Conservation (phyloP, 495 filamentous ascomycete genomes). For the Aspergillus cavernicola region DNA sequence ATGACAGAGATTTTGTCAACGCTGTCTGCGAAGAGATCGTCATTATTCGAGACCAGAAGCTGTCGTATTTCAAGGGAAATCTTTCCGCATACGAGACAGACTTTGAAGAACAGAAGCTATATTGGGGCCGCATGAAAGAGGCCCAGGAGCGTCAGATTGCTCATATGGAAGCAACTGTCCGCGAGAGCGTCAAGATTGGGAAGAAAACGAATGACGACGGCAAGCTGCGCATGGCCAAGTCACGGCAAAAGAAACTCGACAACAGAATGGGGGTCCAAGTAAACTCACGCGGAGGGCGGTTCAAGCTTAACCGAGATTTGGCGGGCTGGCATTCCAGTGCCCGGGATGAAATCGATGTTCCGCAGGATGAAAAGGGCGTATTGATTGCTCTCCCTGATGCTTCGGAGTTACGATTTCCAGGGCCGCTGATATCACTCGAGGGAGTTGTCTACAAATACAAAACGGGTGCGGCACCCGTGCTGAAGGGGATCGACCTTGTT, state of each 20-base stretch:
- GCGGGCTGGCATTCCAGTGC: conserved; percentile 52
- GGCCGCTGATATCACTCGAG: conserved; percentile 66
- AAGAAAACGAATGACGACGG: conserved; percentile 74
- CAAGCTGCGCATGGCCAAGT: conserved; percentile 73
- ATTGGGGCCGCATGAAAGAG: conserved; percentile 71
- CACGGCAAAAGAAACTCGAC: conserved; percentile 75
- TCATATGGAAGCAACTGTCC: conserved; percentile 72
- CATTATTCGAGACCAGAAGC: conserved; percentile 61
- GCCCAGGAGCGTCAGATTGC: conserved; percentile 71
- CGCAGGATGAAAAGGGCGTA: conserved; percentile 58
- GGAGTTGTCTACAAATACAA: conserved; percentile 58
- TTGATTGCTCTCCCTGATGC: conserved; percentile 56
- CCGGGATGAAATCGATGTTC: conserved; percentile 66
- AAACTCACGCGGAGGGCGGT: conserved; percentile 62
- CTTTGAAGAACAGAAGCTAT: conserved; percentile 58
- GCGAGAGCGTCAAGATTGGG: conserved; percentile 62
- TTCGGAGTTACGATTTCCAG: conserved; percentile 68
- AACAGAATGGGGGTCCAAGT: conserved; percentile 73
- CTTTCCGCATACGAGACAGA: conserved; percentile 64
- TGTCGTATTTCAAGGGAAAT: conserved; percentile 53
- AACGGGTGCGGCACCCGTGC: conserved; percentile 28
- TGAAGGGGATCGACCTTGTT: conserved; percentile 60
- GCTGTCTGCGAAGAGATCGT: conserved; percentile 72
- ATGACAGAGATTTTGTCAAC: conserved; percentile 73
- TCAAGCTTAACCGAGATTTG: conserved; percentile 75